Evolutionary conservation across 495 filamentous ascomycete genomes (phyloP).

Genomic region (Baudoinia panamericana): DNA sequence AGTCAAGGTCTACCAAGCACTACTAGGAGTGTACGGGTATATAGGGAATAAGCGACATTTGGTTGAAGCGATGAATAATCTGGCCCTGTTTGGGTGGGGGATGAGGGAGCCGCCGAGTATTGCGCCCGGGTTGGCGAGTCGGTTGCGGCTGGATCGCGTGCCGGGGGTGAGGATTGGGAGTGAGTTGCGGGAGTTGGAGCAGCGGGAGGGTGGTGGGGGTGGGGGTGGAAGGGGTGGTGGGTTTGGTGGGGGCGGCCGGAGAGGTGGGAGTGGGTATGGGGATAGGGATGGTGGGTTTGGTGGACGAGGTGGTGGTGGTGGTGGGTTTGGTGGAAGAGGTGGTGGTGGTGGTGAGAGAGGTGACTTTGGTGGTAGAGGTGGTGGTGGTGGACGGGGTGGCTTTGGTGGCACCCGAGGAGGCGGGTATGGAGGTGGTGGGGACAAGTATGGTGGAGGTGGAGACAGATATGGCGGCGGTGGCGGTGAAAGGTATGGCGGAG

Average conservation of each 20-base stretch:
- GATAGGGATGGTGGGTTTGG: constrained; percentile 10
- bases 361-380: neutral
- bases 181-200: constrained; percentile 8
- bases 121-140: constrained; percentile 28
- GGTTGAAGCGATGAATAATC: constrained; percentile 48
- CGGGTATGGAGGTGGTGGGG: too few species aligned
- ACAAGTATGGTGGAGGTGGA: constrained; percentile 2
- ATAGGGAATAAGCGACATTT: constrained; percentile 29
- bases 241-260: constrained; percentile 10
- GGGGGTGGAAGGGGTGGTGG: constrained; percentile 14
- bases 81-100: constrained; percentile 47
- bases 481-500: too few species aligned
- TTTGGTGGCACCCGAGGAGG: neutral
- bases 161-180: constrained; percentile 36
- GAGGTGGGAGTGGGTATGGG: neutral
- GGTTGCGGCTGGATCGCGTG: constrained; percentile 35
- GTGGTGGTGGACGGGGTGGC: constrained; percentile 1
- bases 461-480: neutral
- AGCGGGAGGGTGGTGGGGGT: constrained; percentile 10
- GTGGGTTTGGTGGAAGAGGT: constrained; percentile 1
- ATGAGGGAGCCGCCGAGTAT: constrained; percentile 46
- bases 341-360: constrained; percentile 6
- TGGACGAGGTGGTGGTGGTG: constrained; percentile 5
- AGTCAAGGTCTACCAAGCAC: constrained; percentile 40
- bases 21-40: constrained; percentile 31